phyloP scores from a whole-genome alignment of 805 yeast genomes.

The Starmerella etchellsii region DNA sequence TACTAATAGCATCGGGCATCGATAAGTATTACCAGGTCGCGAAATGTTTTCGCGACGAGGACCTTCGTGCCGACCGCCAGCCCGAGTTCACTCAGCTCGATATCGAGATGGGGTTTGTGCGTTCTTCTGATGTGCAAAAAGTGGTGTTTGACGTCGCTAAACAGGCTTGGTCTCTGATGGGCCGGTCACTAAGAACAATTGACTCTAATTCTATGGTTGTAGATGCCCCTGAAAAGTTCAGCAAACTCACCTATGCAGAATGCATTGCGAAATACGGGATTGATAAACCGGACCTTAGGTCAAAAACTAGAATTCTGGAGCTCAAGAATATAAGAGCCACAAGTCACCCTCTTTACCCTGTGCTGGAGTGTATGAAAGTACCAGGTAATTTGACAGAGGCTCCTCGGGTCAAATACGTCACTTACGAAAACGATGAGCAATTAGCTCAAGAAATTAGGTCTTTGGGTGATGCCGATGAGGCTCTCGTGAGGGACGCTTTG shows the following conservation, averaged over 20 bases:
- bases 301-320: slow-evolving; percentile 35
- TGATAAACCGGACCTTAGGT: slow-evolving; percentile 85
- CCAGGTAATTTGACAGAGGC: neutral
- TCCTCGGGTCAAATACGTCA: slow-evolving; percentile 3
- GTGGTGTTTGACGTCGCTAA: slow-evolving; percentile 49
- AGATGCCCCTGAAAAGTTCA: slow-evolving; percentile 2
- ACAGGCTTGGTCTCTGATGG: slow-evolving; percentile 42
- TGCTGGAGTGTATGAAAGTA: slow-evolving; percentile 46
- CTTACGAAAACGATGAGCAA: slow-evolving; percentile 4
- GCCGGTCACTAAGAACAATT: slow-evolving; percentile 26
- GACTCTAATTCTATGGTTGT: slow-evolving; percentile 3
- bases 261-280: slow-evolving; percentile 71
- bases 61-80: slow-evolving; percentile 85
- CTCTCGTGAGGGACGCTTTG: slow-evolving; percentile 10
- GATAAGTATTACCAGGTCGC: slow-evolving; percentile 81
- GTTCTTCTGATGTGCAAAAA: slow-evolving; percentile 49
- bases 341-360: slow-evolving; percentile 35
- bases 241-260: slow-evolving; percentile 43
- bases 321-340: slow-evolving; percentile 33
- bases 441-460: slow-evolving; percentile 4
- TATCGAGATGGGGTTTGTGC: slow-evolving; percentile 79
- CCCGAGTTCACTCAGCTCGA: slow-evolving; percentile 98
- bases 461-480: slow-evolving; percentile 6
- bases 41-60: slow-evolving; percentile 91
- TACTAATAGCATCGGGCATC: slow-evolving; percentile 88